Base-by-base conservation (phyloP, 2,329 filamentous ascomycete species). In the Penicillium sp. region DNA sequence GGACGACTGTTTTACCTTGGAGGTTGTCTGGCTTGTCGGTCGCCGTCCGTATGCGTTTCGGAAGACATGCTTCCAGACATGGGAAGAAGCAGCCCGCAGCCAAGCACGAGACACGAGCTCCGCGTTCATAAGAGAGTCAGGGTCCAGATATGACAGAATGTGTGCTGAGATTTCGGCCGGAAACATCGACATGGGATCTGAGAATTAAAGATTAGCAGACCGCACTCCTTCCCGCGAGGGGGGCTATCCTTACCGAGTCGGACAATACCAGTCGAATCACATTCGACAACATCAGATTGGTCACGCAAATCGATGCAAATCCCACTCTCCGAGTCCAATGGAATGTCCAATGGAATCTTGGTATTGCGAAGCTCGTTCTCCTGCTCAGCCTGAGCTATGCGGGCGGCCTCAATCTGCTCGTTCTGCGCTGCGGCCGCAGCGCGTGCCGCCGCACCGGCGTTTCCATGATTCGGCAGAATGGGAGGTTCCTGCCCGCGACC, bases 51-150 rank as follows among this genome's bases (percentile, higher is more conserved):
- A 83, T 53, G 77, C 75, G 45, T 72, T 72, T 33, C 80, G 73
- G 64, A 85, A 86, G n/a, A 81, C 77, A 34, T 74, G 72, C 46
- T 78, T 78, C 83, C 83, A 86, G 37, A 85, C 80, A 56, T 81
- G 77, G 19, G 72, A 73, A 19, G 80, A 81, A 13, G 73, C 73
- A 27, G 80, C 80, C 51, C 80, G 69, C 53, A 75, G 67, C 83
- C 83, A 87, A 42, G 69, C 63, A 37, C 66, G 73, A n/a, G 77
- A 82, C 16, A 86, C 81, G 13, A 73, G 65, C 60, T 82, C 79
- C 27, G 77, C 75, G 41, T 72, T 71, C 47, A 78, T 72, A 36
- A 87, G 71, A 5, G 80, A 80, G 33, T 70, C 65, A 5, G 78
- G 77, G 54, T 84, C 82, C 34, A 86, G 75, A 59, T 79, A 79